Evolutionary conservation across 768 basidiomycete genomes (phyloP).

Genomic region (Chalciporus chontae): DNA sequence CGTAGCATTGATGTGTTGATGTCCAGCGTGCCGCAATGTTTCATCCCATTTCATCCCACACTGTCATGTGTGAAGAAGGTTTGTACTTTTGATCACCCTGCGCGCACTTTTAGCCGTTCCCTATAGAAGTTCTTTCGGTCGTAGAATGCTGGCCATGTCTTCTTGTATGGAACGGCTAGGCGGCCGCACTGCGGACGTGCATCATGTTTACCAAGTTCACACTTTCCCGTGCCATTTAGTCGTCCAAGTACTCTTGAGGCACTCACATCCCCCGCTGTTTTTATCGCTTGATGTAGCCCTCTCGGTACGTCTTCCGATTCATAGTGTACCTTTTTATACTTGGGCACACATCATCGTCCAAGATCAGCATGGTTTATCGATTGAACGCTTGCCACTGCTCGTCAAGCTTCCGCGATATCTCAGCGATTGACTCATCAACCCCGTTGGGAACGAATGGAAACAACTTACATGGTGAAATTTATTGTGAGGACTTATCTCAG

Average conservation of each 20-base stretch:
- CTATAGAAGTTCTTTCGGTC: slow-evolving; percentile 17
- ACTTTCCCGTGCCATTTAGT: slow-evolving; percentile 1
- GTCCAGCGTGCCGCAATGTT: slow-evolving; percentile 15
- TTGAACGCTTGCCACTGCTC: slow-evolving; percentile 1
- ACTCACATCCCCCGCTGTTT: background rate
- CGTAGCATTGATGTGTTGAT: slow-evolving; percentile 26
- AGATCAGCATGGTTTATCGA: slow-evolving; percentile 5
- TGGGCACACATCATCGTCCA: slow-evolving; percentile 7
- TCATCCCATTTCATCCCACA: background rate
- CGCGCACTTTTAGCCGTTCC: slow-evolving; percentile 9
- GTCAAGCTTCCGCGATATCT: slow-evolving; percentile 10
- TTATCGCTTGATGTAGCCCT: background rate
- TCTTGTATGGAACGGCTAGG: slow-evolving; percentile 2
- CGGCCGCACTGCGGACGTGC: slow-evolving; percentile 28
- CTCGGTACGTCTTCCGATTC: background rate
- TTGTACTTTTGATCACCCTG: slow-evolving; percentile 22
- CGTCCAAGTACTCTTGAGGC: background rate
- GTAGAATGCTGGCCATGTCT: slow-evolving; percentile 21
- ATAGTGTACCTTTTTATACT: background rate
- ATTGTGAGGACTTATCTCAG: background rate
- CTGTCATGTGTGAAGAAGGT: slow-evolving; percentile 22
- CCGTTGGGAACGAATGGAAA: background rate
- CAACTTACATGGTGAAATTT: background rate
- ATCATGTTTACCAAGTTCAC: background rate
- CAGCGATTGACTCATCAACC: slow-evolving; percentile 5